These are phyloP conservation scores for Hypoxylon lienhwacheense DNA, from an alignment of 495 filamentous ascomycete genomes.

Conservation along the genomic window DNA sequence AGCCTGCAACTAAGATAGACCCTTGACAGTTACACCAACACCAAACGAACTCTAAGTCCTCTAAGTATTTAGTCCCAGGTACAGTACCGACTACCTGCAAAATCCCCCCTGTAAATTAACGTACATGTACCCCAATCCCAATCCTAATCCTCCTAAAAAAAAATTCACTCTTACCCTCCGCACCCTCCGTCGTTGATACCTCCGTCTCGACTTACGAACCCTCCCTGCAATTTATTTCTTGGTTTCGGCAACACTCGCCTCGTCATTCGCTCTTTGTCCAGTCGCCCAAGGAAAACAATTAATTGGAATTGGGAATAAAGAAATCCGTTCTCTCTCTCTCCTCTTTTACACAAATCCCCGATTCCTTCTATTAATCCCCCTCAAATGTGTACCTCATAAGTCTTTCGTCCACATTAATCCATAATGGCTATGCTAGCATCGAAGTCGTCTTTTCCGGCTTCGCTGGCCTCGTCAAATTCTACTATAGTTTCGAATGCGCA, in stretches of 20 bases:
- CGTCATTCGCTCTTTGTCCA: constrained; percentile 21
- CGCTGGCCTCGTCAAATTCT: constrained; percentile 59
- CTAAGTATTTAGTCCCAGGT: background rate
- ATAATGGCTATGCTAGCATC: constrained; percentile 85
- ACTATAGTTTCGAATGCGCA: constrained; percentile 56
- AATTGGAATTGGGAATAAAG: constrained; percentile 11
- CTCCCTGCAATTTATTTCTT: constrained; percentile 27
- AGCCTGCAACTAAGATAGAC: constrained; percentile 31
- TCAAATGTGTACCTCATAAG: constrained; percentile 32
- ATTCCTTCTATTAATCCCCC: constrained; percentile 13
- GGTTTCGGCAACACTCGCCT: constrained; percentile 11
- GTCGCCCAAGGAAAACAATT: background rate
- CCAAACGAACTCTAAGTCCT: constrained; percentile 19
- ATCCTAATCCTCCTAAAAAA: constrained; percentile 19
- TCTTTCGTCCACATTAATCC: constrained; percentile 17
- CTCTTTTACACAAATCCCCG: constrained; percentile 6
- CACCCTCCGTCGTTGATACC: constrained; percentile 19
- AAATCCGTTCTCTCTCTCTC: constrained; percentile 1
- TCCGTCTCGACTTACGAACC: constrained; percentile 19
- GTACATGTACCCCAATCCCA: constrained; percentile 28
- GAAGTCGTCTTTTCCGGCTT: constrained; percentile 72
- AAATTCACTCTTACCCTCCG: constrained; percentile 6
- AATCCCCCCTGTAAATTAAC: constrained; percentile 5
- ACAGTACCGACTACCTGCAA: constrained; percentile 19
- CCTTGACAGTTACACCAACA: constrained; percentile 31